Conservation (phyloP, 352 stramenopile species). For the Globisporangium abappressorium region DNA sequence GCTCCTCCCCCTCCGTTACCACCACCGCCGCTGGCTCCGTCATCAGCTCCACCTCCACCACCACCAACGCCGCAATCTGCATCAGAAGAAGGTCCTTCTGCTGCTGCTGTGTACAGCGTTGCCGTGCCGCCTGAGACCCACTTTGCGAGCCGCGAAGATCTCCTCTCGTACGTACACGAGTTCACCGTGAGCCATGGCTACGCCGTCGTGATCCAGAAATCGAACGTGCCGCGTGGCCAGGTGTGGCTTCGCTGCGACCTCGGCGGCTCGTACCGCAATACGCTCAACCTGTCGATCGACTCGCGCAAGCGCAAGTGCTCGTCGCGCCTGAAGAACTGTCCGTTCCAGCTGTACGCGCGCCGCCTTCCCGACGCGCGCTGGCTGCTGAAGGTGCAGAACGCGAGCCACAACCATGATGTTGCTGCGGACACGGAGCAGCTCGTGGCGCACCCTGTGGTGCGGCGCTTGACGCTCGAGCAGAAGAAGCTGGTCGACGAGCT, state of each 20-base stretch:
- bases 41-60: neutral
- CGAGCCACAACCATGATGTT: conserved; percentile 32
- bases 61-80: neutral
- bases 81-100: neutral
- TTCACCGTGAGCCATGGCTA: conserved; percentile 40
- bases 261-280: conserved; percentile 24
- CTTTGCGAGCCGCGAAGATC: conserved; percentile 36
- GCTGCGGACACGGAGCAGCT: conserved; percentile 23
- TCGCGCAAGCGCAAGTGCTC: conserved; percentile 32
- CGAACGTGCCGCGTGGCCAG: conserved; percentile 42
- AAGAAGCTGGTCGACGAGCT: conserved; percentile 39
- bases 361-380: conserved; percentile 26
- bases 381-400: conserved; percentile 34
- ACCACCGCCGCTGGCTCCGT: neutral
- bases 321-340: conserved; percentile 35
- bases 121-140: conserved; percentile 15
- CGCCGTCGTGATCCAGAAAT: conserved; percentile 45
- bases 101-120: neutral
- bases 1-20: neutral
- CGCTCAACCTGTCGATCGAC: neutral
- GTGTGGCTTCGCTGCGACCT: conserved; percentile 49
- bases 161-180: conserved; percentile 34
- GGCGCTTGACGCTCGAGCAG: conserved; percentile 33
- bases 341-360: conserved; percentile 41
- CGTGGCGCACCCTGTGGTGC: conserved; percentile 26